Evolutionary conservation across 2,329 filamentous ascomycete species (phyloP), one percentile per base, ranked within the genome.

Genomic region (Keithomyces neogunnii): DNA sequence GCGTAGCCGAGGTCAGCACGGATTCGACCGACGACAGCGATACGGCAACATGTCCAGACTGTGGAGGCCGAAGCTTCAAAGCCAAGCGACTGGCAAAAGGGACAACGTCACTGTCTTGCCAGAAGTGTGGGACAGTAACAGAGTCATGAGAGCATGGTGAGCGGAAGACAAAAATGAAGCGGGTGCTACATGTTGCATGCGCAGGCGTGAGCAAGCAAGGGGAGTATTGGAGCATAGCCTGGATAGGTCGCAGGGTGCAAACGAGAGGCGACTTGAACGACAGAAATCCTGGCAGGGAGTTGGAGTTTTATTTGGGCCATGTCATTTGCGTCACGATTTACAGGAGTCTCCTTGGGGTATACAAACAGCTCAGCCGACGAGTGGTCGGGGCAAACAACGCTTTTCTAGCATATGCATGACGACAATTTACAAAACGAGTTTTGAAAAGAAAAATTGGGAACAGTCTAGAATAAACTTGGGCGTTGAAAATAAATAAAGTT

Each of bases 1-100:
- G 66, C 0, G 57, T 68, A 26, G 66, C 62, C 1, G 61, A 62
- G 32, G 59, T 66, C 49, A 66, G 63, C 48, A 56, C 56, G 5
- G 63, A 64, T 10, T 63, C 61, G 7, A 56, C 53, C 10, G 60
- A 60, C 13, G 50, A 53, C 6, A 51, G 48, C 53, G 53, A 50
- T 52, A 42, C 53, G n/a, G 47, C 45, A 19, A 32, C 44, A 38
- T 53, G 51, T 38, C 50, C 52, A 5, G 53, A 38, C 48, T 53
- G 51, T 32, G 52, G 54, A n/a, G 46, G 52, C 10, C 43, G 32
- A 36, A 39, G 40, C 40, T 42, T 54, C n/a, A 35, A 47, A 43
- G 28, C 11, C 7, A 51, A 51, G 29, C 47, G 48, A 47, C 49
- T 47, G 13, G 19, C 45, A 11, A 56, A 54, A 38, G 44, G 54